phyloP scores from a whole-genome alignment of 2,329 filamentous ascomycete species.

The Scolecobasidium constrictum region DNA sequence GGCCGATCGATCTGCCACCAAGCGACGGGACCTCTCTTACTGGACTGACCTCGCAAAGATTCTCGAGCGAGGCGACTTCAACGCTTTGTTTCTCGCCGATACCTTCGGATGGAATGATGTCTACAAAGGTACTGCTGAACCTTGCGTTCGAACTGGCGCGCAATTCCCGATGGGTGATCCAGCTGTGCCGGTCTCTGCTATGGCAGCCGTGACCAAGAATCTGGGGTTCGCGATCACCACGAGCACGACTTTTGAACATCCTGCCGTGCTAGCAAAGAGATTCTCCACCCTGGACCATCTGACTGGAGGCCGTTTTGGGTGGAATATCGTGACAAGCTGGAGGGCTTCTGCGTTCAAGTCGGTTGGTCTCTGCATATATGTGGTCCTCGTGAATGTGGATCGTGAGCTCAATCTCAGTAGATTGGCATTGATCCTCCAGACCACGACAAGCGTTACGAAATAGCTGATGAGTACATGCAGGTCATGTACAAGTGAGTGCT shows the following conservation, averaged over 20 bases:
- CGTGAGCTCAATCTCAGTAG: too few relatives aligned
- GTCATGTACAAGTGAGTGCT: conserved; percentile 48
- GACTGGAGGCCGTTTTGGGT: conserved; percentile 27
- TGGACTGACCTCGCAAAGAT: conserved; percentile 38
- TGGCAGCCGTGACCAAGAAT: conserved; percentile 34
- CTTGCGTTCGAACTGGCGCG: conserved; percentile 31
- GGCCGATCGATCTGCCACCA: neutral
- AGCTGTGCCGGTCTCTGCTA: conserved; percentile 26
- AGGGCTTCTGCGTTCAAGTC: conserved; percentile 2
- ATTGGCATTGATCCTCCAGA: conserved; percentile 20
- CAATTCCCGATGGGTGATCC: conserved; percentile 13
- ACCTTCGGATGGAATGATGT: conserved; percentile 4
- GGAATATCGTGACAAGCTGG: conserved; percentile 30
- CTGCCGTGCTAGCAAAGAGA: conserved; percentile 22
- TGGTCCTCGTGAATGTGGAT: too few relatives aligned
- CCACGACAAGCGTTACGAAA: conserved; percentile 50
- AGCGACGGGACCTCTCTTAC: conserved; percentile 13
- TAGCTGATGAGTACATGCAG: conserved; percentile 51
- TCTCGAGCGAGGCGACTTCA: conserved; percentile 38
- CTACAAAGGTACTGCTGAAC: conserved; percentile 20
- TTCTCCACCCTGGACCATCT: conserved; percentile 27
- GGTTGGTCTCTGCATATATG: too few relatives aligned
- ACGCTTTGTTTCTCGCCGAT: conserved; percentile 41
- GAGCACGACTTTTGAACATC: conserved; percentile 26
- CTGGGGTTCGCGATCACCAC: conserved; percentile 28